Evolutionary conservation across 768 basidiomycete genomes (phyloP), one percentile per base, ranked within the genome.

Genomic region (Podaxis mareebaensis): DNA sequence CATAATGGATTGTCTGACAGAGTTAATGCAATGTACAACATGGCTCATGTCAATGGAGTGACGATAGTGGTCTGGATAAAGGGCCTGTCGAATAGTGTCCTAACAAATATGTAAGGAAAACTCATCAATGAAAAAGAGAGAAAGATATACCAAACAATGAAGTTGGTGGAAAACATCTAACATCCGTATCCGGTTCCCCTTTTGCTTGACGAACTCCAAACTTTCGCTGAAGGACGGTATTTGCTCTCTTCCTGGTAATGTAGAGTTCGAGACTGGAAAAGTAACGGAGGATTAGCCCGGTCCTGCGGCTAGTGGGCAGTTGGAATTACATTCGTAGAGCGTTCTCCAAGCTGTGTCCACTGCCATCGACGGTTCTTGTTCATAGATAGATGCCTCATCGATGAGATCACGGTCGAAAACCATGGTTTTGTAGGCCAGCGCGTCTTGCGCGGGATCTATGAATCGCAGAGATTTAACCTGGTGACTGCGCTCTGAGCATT

Each of bases 91-190:
- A 11, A 60, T 20, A 10, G 48, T 60, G 15, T 60, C 59, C 59
- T 60, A 15, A 24, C 24, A 28, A 10, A 33, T 33, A 2, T 46
- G 33, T 42, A 39, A 33, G 24, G 48, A 17, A 38, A 39, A 11
- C n/a, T 11, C 6, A 26, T 7, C 5, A 13, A 8, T 42, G 12
- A 24, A 24, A 10, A 30, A 40, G 30, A 22, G 20, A n/a, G 28
- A 13, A 24, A 46, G n/a, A 15, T 49, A 17, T 24, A 60, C 59
- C 22, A 60, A 28, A 20, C 59, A 60, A 28, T 60, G 59, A 26
- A 60, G 59, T 24, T 60, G 59, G n/a, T 60, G 59, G 10, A 60
- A 60, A 12, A 60, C 49, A 22, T 60, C 59, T 11, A 60, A 39
- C 26, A 60, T 38, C 4, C 49, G 59, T 38, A 60, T 52, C 20